phyloP scores from a whole-genome alignment of 495 filamentous ascomycete genomes.

The Penicillium egyptiacum region DNA sequence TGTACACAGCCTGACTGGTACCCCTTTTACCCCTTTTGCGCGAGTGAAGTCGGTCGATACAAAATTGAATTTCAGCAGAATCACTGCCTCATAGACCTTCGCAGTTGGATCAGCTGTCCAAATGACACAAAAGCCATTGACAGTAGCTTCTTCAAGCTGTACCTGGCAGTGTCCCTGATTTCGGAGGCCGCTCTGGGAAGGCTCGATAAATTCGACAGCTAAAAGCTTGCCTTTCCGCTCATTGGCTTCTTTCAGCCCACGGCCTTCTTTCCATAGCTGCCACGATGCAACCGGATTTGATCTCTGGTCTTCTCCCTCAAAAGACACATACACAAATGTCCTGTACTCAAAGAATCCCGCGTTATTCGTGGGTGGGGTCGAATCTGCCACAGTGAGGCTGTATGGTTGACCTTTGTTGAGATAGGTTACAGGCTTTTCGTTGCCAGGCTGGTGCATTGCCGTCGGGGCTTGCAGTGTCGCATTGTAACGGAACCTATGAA shows the following conservation, averaged over 20 bases:
- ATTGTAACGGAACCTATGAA: constrained; percentile 77
- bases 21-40: constrained; percentile 94
- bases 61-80: constrained; percentile 93
- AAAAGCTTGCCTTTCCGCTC: constrained; percentile 82
- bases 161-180: constrained; percentile 68
- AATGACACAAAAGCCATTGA: constrained; percentile 86
- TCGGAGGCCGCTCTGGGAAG: constrained; percentile 61
- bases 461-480: constrained; percentile 87
- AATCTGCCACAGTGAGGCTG: constrained; percentile 71
- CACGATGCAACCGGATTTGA: constrained; percentile 78
- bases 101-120: constrained; percentile 70
- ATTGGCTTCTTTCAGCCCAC: constrained; percentile 85
- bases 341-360: constrained; percentile 62
- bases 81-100: constrained; percentile 64
- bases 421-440: constrained; percentile 67
- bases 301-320: constrained; percentile 88
- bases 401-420: constrained; percentile 72
- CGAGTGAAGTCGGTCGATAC: constrained; percentile 96
- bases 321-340: constrained; percentile 84
- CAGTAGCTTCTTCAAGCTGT: constrained; percentile 44
- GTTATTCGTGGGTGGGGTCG: constrained; percentile 44
- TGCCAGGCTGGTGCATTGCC: constrained; percentile 81
- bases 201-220: constrained; percentile 88
- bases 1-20: constrained; percentile 83
- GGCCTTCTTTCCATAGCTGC: constrained; percentile 93